A percentile compares a stretch with the other conserved stretches of the same genome.
These are phyloP conservation scores for Nannochloris sp. DNA, from an alignment of 139 green algal genomes.

Conservation along the genomic window DNA sequence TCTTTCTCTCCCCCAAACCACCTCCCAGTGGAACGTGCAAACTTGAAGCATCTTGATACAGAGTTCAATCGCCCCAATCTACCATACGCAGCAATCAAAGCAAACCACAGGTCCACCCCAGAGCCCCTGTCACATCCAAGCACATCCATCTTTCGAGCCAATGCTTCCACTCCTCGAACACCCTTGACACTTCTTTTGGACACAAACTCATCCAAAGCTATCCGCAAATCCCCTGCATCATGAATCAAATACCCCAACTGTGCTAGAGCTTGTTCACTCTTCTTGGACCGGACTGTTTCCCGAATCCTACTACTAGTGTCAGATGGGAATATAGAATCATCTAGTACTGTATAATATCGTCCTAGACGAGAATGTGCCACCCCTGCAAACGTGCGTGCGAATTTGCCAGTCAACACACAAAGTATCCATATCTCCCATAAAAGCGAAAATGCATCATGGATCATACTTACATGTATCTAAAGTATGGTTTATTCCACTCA, in stretches of 20 bases:
- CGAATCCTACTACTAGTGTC: not conserved
- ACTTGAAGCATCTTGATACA: conserved; percentile 13
- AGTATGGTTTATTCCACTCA: too few species aligned
- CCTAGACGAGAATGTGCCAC: too few species aligned
- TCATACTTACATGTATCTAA: too few species aligned
- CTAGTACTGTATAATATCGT: too few species aligned
- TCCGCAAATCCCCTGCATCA: not conserved
- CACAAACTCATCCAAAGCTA: conserved; percentile 1
- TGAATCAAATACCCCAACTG: not conserved
- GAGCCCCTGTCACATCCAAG: not conserved
- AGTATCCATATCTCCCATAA: too few species aligned
- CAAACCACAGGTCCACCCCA: conserved; percentile 13
- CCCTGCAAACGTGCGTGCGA: too few species aligned
- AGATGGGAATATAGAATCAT: too few species aligned
- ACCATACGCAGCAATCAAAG: conserved; percentile 12
- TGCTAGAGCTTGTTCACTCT: not conserved
- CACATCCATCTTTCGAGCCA: not conserved
- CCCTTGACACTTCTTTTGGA: conserved; percentile 4
- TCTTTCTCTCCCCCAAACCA: conserved; percentile 10
- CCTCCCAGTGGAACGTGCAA: conserved; percentile 3
- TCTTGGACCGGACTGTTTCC: not conserved
- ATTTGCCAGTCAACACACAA: too few species aligned
- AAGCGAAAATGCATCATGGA: too few species aligned
- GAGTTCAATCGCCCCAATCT: not conserved
- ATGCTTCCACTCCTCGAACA: not conserved